Evolutionary conservation across 2,329 filamentous ascomycete genomes (phyloP), one percentile per base, ranked within the genome.

Genomic region (Fusarium nygamai): DNA sequence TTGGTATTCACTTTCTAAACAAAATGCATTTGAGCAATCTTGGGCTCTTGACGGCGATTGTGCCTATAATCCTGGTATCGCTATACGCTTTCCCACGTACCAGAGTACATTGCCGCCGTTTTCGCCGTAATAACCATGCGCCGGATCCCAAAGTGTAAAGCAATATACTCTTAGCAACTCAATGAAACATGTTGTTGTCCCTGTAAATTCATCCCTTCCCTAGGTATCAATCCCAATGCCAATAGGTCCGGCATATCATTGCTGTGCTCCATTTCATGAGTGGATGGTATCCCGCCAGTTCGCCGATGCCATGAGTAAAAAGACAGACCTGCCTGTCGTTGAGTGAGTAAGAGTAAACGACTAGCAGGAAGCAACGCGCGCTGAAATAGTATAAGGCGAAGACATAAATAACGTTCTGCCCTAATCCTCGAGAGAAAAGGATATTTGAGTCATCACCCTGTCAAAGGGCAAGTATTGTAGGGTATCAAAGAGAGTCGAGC

Each of bases 231-330:
- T 67, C 58, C 53, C 61, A 70, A 43, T 61, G 61, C 61, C 46
- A 56, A 47, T 46, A 27, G 59, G 31, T 50, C 51, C 33, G 54
- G 59, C 61, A 53, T 63, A 24, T 73, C 59, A 60, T 68, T 53
- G 66, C 64, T 59, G 33, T 66, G 19, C 39, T 53, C 54, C 64
- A 41, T 70, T 69, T 67, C 69, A 58, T 68, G 59, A 51, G 44
- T 70, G 48, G 71, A 71, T 70, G 36, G 48, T 48, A 41, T 60
- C 67, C 72, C 62, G 61, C 72, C 72, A 58, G 68, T 78, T 76
- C 77, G 77, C 77, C 74, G 67, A 58, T 78, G 72, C 75, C 65
- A 77, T 78, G 72, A 75, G 62, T 75, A 64, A 59, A 56, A 64
- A 69, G 66, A 76, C 60, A 76, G 69, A 76, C 69, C 66, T 71